phyloP scores from a whole-genome alignment of 192 early-diverging fungal genomes.

The Coemansia reversa region DNA sequence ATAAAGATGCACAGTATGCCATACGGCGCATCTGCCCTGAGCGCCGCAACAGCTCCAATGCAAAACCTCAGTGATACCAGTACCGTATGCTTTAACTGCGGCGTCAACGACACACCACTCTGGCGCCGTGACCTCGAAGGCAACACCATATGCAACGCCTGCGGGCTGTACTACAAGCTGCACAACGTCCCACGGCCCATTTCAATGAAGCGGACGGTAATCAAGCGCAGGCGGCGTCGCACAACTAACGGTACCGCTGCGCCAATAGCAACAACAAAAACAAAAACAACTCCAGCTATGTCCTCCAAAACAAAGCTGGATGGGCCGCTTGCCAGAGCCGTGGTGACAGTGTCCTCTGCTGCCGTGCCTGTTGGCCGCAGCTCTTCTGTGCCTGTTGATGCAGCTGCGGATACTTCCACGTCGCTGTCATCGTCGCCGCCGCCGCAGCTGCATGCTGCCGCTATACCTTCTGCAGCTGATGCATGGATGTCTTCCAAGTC shows the following conservation, averaged over 20 bases:
- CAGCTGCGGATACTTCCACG: conserved; percentile 11
- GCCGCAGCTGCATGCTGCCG: too few relatives aligned
- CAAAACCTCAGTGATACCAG: background rate
- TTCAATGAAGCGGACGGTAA: conserved; percentile 66
- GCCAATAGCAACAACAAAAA: background rate
- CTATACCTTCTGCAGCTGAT: background rate
- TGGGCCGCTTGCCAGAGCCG: conserved; percentile 1
- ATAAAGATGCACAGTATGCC: background rate
- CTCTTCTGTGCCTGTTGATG: conserved; percentile 37
- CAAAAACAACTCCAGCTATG: background rate
- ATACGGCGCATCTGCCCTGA: background rate
- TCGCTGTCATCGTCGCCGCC: background rate
- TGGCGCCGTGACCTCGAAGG: conserved; percentile 73
- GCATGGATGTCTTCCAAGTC: conserved; percentile 1
- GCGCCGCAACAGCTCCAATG: background rate
- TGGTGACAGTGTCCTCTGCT: conserved; percentile 2
- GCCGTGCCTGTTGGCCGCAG: conserved; percentile 17
- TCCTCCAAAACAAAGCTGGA: background rate
- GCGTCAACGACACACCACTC: conserved; percentile 65
- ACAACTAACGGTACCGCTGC: conserved; percentile 14
- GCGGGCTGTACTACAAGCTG: conserved; percentile 86
- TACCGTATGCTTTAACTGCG: conserved; percentile 67
- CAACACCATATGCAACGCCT: conserved; percentile 84
- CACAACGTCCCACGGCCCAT: conserved; percentile 75
- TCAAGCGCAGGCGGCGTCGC: conserved; percentile 69